Evolutionary conservation across 495 filamentous ascomycete species (phyloP), one percentile per base, ranked within the genome.

Genomic region (Mytilinidion resinicola): DNA sequence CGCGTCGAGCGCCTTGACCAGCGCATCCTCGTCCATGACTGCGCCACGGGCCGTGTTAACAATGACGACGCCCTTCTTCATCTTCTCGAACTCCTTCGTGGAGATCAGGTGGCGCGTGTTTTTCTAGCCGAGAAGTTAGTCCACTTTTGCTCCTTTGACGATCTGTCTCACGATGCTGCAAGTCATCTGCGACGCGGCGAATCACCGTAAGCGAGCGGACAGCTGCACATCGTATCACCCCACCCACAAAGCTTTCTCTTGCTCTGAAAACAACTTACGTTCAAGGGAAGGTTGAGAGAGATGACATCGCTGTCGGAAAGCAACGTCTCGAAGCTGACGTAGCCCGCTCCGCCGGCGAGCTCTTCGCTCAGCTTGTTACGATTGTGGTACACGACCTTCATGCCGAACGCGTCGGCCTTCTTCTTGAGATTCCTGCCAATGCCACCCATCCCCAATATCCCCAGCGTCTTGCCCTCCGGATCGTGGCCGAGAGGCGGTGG

Each of bases 221-320:
- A 30, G 25, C 25, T 30, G 25, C 25, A 30, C 25, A 30, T 30
- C 25, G 25, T 30, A 30, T 6, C 25, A 30, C 25, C 25, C 25
- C 25, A 30, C 25, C 25, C 25, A 30, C 25, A 30, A 30, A 30
- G 25, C 25, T 30, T 30, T 6, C 6, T 30, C 25, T 2, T 30
- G 25, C 25, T 30, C 3, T 43, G 10, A n/a, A 12, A 8, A 14
- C 14, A 48, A 76, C 79, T 74, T 63, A 88, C 85, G 72, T 89
- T 90, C 68, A 90, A 72, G 11, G 86, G 86, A 61, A 89, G 68
- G 68, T 90, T 90, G 76, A 91, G 68, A 68, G 85, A 88, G 47
- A 91, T 68, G 35, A 91, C 85, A 73, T 91, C 88, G 68, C 83
- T 86, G 54, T 67, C 77, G 20, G 65, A 67, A 53, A 91, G 70